Percentiles rank a stretch among this genome's conserved stretches.
Conservation (phyloP, 2,329 filamentous ascomycete species). For the Fusarium globosum region DNA sequence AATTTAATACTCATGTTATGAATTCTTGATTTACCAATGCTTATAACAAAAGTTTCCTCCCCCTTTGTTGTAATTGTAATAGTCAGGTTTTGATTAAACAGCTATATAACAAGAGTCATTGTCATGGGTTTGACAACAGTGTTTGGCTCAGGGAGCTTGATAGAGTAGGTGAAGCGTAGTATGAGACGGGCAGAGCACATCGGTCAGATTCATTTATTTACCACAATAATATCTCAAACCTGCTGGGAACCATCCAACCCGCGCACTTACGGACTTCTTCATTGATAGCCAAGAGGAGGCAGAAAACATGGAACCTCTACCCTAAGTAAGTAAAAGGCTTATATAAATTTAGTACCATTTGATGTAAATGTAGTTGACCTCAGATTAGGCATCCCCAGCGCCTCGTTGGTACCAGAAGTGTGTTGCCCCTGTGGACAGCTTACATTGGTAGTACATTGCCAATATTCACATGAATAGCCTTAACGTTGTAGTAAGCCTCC, state of each 20-base stretch:
- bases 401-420: background rate
- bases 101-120: background rate
- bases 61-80: background rate
- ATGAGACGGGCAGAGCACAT: background rate
- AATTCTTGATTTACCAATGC: background rate
- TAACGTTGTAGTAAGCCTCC: too few relatives aligned
- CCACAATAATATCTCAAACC: background rate
- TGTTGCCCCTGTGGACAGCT: background rate
- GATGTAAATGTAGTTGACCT: background rate
- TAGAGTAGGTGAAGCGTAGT: background rate
- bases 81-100: background rate
- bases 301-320: background rate
- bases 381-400: background rate
- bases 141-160: background rate
- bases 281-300: background rate
- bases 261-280: background rate
- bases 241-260: background rate
- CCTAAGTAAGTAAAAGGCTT: background rate
- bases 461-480: slow-evolving; percentile 1
- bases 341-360: background rate
- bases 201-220: background rate
- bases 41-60: background rate
- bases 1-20: background rate
- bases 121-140: background rate
- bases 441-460: background rate